These are phyloP conservation scores for Peltaster fructicola DNA, from an alignment of 2,329 filamentous ascomycete genomes.

Conservation along the genomic window DNA sequence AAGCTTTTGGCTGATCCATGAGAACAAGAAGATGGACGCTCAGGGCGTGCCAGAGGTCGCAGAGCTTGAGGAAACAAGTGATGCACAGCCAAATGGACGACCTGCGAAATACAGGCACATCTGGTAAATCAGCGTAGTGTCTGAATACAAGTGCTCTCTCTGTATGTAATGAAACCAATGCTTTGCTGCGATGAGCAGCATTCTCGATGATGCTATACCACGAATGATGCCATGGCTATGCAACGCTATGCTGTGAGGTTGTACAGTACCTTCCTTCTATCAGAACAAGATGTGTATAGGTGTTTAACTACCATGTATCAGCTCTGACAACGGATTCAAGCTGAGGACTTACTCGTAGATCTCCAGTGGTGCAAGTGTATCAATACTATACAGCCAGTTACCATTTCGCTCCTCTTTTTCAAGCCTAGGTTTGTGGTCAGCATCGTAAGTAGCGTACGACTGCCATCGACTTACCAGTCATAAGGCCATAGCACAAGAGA, in stretches of 20 bases:
- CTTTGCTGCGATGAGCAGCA: too few relatives aligned
- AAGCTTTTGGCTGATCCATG: constrained; percentile 36
- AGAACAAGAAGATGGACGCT: constrained; percentile 42
- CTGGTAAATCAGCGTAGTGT: too few relatives aligned
- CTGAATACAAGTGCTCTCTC: too few relatives aligned
- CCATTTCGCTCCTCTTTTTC: constrained; percentile 78
- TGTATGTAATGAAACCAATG: too few relatives aligned
- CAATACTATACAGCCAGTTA: constrained; percentile 94
- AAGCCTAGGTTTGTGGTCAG: constrained; percentile 34
- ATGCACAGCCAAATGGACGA: constrained; percentile 5
- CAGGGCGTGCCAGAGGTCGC: constrained; percentile 17
- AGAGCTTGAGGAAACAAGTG: constrained; percentile 9
- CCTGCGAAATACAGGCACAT: constrained; percentile 8
- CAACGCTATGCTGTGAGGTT: too few relatives aligned
- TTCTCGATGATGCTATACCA: too few relatives aligned
- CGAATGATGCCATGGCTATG: too few relatives aligned
- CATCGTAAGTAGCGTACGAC: too few relatives aligned
- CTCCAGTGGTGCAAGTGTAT: constrained; percentile 86
- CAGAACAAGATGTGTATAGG: too few relatives aligned
- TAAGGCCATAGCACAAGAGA: constrained; percentile 86
- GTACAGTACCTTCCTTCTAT: too few relatives aligned
- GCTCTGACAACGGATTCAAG: neutral
- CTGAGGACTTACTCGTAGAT: constrained; percentile 57
- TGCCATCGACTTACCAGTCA: constrained; percentile 50
- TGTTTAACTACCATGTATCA: too few relatives aligned